Evolutionary conservation across 2,329 filamentous ascomycete species (phyloP), one percentile per base, ranked within the genome.

Genomic region (Fusarium avenaceum): DNA sequence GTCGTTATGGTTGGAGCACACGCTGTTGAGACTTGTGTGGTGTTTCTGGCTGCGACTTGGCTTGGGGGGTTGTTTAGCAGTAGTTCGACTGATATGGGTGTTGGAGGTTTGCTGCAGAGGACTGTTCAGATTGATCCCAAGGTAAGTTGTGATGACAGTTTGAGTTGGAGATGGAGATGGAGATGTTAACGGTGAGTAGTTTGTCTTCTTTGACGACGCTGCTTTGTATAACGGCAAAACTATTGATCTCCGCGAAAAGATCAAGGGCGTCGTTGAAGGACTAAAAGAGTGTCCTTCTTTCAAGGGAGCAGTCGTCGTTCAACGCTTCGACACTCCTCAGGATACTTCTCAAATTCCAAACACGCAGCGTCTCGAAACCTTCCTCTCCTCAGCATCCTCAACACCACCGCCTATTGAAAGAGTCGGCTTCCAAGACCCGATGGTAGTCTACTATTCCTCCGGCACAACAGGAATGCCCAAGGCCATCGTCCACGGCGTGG

Each of bases 381-480:
- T 88, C 62, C 69, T 88, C 24, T 65, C 69, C 6, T 75, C 73
- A 38, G 77, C 72, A 32, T 70, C 72, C 1, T 50, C 65, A 10
- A 51, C 73, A 0, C 75, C 80, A 2, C 84, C 85, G 0, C 79
- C 81, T 3, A 90, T 93, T 61, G 84, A 85, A 39, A 84, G 88
- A 39, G 80, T 92, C 7, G 84, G 79, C 1, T 96, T 94, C 76
- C 83, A 89, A 28, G 91, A 95, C 66, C 92, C 93, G 0, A 90
- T 92, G 77, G 80, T 95, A 33, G 86, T 96, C 35, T 92, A 90
- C 60, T 96, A 93, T 66, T 92, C 90, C 0, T 92, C 89, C 2
- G 93, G 93, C 3, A 96, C 93, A 8, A 96, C 93, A 0, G 93
- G 93, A 6, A 88, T 87, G 20, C 93, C 93, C 14, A 96, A 96